phyloP scores from a whole-genome alignment of 352 stramenopile genomes.

The Plasmopara halstedii region DNA sequence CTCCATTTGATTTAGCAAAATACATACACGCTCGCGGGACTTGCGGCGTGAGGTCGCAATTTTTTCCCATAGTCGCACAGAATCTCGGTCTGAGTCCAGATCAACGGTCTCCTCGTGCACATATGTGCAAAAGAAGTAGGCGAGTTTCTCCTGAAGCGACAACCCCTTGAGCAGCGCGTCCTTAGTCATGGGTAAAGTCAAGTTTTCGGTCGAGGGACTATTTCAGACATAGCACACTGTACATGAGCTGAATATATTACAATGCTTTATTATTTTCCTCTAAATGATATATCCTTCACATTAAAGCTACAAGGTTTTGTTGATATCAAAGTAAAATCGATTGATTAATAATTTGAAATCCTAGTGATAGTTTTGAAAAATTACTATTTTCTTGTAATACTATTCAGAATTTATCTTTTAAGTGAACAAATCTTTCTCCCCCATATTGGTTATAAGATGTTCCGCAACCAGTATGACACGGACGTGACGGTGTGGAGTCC shows the following conservation, averaged over 20 bases:
- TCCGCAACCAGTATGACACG: constrained; percentile 99
- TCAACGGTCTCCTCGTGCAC: constrained; percentile 52
- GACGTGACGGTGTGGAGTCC: constrained; percentile 99
- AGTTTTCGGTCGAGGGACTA: constrained; percentile 4
- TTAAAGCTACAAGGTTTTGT: too few species aligned
- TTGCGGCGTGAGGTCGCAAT: constrained; percentile 46
- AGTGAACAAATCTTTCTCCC: constrained; percentile 1
- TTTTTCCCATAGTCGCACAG: constrained; percentile 50
- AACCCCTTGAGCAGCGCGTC: constrained; percentile 28
- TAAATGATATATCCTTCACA: too few species aligned
- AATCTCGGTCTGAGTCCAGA: constrained; percentile 39
- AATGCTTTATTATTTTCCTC: too few species aligned
- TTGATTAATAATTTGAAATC: neutral
- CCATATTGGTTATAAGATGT: constrained; percentile 75
- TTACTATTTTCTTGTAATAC: too few species aligned
- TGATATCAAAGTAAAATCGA: neutral
- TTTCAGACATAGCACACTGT: neutral
- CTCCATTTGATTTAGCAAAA: constrained; percentile 56
- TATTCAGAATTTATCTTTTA: too few species aligned
- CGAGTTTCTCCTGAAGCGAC: constrained; percentile 66
- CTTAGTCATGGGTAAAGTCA: constrained; percentile 7
- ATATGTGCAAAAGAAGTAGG: constrained; percentile 69
- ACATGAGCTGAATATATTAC: too few species aligned
- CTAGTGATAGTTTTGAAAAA: too few species aligned
- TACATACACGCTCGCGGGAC: constrained; percentile 51